A percentile compares a stretch with the other conserved stretches of the same genome.
Conservation (phyloP, 306 rosid species). For the Fagus sylvatica region DNA sequence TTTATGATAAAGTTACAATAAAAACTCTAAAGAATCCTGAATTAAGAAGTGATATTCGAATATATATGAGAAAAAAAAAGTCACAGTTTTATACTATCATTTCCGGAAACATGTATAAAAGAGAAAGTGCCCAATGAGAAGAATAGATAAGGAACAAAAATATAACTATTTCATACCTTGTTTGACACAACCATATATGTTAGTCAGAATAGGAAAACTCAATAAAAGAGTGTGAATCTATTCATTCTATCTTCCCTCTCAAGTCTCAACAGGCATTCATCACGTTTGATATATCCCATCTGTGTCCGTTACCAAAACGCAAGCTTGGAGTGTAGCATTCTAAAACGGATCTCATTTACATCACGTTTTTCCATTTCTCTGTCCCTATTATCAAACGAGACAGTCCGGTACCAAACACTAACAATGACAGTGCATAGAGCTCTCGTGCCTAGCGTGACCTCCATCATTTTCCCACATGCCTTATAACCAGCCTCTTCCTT, state of each 20-base stretch:
- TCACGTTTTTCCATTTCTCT: background rate
- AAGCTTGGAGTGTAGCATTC: conserved; percentile 7
- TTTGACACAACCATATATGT: background rate
- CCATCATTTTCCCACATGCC: conserved; percentile 37
- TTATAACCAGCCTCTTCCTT: conserved; percentile 13
- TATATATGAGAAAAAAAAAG: too few species aligned
- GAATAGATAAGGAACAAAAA: background rate
- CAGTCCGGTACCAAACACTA: conserved; percentile 27
- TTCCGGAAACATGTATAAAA: too few species aligned
- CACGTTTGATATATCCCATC: conserved; percentile 1
- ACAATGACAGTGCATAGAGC: conserved; percentile 19
- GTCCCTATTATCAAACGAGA: conserved; percentile 11
- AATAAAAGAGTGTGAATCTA: background rate
- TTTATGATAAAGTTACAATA: too few species aligned
- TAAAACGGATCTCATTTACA: conserved; percentile 6
- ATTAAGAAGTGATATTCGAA: too few species aligned
- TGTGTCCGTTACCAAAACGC: conserved; percentile 14
- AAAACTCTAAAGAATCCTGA: too few species aligned
- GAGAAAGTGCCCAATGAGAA: background rate
- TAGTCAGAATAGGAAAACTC: background rate
- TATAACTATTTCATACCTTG: background rate
- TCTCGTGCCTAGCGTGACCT: conserved; percentile 33
- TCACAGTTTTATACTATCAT: too few species aligned
- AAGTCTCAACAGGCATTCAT: background rate
- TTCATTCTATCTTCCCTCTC: background rate